Conservation (phyloP, 352 stramenopile genomes). For the Globisporangium cystogenes region DNA sequence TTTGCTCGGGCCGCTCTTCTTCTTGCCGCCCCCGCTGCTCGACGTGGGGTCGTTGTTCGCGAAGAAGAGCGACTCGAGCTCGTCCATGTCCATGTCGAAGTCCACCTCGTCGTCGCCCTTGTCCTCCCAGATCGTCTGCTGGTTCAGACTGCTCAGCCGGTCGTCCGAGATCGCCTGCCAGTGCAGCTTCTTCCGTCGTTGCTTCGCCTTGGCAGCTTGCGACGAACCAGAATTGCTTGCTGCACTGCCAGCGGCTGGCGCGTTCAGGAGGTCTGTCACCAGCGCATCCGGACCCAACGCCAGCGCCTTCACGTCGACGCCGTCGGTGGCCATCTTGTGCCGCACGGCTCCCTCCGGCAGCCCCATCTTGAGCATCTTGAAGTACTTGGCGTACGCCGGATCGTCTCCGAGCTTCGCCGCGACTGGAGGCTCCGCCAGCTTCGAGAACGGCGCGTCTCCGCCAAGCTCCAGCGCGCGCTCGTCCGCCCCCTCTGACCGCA, state of each 20-base stretch:
- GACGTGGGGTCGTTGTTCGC: slow-evolving; percentile 36
- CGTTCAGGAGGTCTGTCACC: slow-evolving; percentile 26
- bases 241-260: slow-evolving; percentile 1
- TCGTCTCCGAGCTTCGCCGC: slow-evolving; percentile 46
- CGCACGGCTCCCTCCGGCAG: slow-evolving; percentile 74
- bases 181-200: slow-evolving; percentile 83
- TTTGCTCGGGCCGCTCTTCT: slow-evolving; percentile 30
- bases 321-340: slow-evolving; percentile 72
- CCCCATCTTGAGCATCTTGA: slow-evolving; percentile 94
- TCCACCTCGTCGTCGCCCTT: slow-evolving; percentile 59
- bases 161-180: slow-evolving; percentile 86
- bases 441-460: slow-evolving; percentile 34
- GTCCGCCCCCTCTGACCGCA: slow-evolving; percentile 52
- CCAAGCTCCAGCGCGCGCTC: slow-evolving; percentile 54
- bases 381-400: slow-evolving; percentile 79
- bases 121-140: slow-evolving; percentile 81
- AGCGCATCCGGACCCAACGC: slow-evolving; percentile 59
- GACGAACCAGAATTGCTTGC: slow-evolving; percentile 5
- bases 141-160: slow-evolving; percentile 60
- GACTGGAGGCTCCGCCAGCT: slow-evolving; percentile 15
- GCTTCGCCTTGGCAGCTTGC: slow-evolving; percentile 16
- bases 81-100: slow-evolving; percentile 86
- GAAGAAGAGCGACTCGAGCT: slow-evolving; percentile 86
- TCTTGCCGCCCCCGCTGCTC: slow-evolving; percentile 31
- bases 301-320: slow-evolving; percentile 44